A percentile compares a stretch with the other conserved stretches of the same genome.
These are phyloP conservation scores for Mycena leptocephala DNA, from an alignment of 768 basidiomycete species.

Conservation along the genomic window DNA sequence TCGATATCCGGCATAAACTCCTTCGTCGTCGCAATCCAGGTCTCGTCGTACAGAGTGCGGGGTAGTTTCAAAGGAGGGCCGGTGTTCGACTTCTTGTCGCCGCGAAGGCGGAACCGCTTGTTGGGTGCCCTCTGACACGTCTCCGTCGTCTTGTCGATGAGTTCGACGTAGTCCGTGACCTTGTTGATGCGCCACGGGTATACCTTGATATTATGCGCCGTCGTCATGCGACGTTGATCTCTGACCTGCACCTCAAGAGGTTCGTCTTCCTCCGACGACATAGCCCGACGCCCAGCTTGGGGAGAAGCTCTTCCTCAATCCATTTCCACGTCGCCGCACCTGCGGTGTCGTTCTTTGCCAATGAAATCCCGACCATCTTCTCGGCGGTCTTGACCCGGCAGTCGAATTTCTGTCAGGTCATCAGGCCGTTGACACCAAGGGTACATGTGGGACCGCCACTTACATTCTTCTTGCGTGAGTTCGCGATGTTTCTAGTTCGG, in stretches of 20 bases:
- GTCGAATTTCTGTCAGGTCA: not conserved
- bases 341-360: not conserved
- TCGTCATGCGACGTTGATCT: not conserved
- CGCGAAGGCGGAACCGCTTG: not conserved
- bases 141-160: not conserved
- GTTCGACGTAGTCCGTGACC: not conserved
- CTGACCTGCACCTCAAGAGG: not conserved
- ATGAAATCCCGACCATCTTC: not conserved
- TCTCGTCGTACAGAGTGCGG: not conserved
- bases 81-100: not conserved
- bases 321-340: not conserved
- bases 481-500: not conserved
- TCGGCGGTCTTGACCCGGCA: not conserved
- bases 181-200: not conserved
- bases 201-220: not conserved
- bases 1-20: not conserved
- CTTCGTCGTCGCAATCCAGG: not conserved
- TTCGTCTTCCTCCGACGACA: conserved; percentile 1
- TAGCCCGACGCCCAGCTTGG: not conserved
- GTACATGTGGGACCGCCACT: not conserved
- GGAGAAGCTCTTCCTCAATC: not conserved
- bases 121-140: not conserved
- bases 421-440: not conserved
- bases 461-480: not conserved
- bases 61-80: not conserved